phyloP scores from a whole-genome alignment of 495 filamentous ascomycete genomes.

The Daldinia childiae region DNA sequence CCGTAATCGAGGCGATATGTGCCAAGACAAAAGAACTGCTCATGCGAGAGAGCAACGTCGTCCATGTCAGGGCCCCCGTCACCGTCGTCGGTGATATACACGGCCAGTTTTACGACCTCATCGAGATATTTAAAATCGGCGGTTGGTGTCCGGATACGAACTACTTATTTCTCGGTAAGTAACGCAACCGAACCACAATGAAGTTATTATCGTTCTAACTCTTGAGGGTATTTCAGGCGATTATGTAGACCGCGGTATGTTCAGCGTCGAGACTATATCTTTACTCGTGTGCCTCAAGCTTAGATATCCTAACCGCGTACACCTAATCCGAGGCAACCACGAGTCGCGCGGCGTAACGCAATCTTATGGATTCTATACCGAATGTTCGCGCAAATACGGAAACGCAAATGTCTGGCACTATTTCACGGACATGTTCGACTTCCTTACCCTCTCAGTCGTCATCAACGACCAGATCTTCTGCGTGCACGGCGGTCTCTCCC shows the following conservation, averaged over 20 bases:
- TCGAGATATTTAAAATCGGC: slow-evolving; percentile 98
- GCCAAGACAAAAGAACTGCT: slow-evolving; percentile 97
- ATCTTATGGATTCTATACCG: slow-evolving; percentile 98
- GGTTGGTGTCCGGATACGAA: slow-evolving; percentile 97
- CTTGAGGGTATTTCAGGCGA: slow-evolving; percentile 67
- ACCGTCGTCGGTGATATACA: slow-evolving; percentile 99
- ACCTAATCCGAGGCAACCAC: slow-evolving; percentile 95
- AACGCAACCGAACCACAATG: neutral
- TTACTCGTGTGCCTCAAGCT: slow-evolving; percentile 94
- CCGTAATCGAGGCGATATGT: slow-evolving; percentile 98
- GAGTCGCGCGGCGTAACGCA: slow-evolving; percentile 97
- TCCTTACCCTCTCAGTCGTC: slow-evolving; percentile 92
- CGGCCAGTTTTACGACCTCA: slow-evolving; percentile 97
- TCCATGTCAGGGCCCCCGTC: slow-evolving; percentile 93
- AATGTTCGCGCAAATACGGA: slow-evolving; percentile 96
- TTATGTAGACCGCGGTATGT: slow-evolving; percentile 96
- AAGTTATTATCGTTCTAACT: neutral
- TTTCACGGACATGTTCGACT: slow-evolving; percentile 99
- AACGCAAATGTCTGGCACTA: slow-evolving; percentile 99
- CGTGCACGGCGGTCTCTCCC: slow-evolving; percentile 93
- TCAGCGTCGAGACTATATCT: slow-evolving; percentile 96
- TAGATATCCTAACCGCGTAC: slow-evolving; percentile 89
- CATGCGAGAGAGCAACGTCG: slow-evolving; percentile 99
- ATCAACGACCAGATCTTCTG: slow-evolving; percentile 99
- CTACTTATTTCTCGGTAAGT: slow-evolving; percentile 91